Percentiles rank a stretch among this genome's conserved stretches.
phyloP scores from a whole-genome alignment of 164 flowering plant species.

The Chloranthus sessilifolius region DNA sequence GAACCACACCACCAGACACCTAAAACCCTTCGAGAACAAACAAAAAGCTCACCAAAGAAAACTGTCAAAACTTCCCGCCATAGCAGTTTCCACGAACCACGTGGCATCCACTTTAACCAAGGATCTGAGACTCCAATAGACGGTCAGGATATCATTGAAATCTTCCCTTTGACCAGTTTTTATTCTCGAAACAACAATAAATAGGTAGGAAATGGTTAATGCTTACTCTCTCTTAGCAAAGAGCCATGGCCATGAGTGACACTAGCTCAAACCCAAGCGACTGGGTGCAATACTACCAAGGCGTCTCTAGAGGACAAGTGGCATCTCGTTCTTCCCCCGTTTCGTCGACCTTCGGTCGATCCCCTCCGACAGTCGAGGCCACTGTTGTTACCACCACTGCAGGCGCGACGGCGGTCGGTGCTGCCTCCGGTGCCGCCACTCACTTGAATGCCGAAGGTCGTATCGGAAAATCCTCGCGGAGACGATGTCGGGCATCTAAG shows the following conservation, averaged over 20 bases:
- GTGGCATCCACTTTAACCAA: neutral
- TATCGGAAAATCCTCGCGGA: conserved; percentile 41
- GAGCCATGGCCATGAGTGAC: conserved; percentile 21
- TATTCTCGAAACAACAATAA: neutral
- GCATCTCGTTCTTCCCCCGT: neutral
- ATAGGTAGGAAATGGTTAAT: too few species aligned
- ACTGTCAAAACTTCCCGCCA: conserved; percentile 5
- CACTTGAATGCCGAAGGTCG: conserved; percentile 41
- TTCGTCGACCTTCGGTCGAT: neutral
- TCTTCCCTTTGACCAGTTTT: conserved; percentile 9
- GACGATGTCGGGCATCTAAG: conserved; percentile 61
- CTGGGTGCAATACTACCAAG: conserved; percentile 36
- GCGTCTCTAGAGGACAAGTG: conserved; percentile 2
- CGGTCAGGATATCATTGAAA: neutral
- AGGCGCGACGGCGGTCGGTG: neutral
- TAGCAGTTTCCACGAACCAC: too few species aligned
- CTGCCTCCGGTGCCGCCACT: neutral
- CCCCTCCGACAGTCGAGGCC: conserved; percentile 17
- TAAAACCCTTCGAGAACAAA: too few species aligned
- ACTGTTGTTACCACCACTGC: conserved; percentile 20
- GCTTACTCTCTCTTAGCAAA: too few species aligned
- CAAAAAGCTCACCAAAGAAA: too few species aligned
- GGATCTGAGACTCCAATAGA: neutral
- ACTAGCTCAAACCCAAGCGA: conserved; percentile 32
- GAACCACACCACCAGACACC: too few species aligned